Evolutionary conservation across 208 protist genomes (phyloP), one percentile per base, ranked within the genome.

Genomic region (Trypanosoma cruzi): DNA sequence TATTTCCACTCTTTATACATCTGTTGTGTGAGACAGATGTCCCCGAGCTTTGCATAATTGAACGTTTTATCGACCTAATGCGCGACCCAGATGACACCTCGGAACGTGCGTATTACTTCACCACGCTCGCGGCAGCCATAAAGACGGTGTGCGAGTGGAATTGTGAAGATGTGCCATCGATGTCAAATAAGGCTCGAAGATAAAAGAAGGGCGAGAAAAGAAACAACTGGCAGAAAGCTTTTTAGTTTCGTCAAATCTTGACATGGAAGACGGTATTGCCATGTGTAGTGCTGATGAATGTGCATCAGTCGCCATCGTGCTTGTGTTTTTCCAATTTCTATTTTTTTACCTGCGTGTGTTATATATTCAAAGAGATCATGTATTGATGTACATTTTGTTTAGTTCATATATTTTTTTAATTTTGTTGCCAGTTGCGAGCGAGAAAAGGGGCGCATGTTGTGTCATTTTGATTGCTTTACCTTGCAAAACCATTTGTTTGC

Each of bases 101-200:
- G 16, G 72, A 77, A 49, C 55, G 65, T 34, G 57, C 46, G 10
- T 77, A 77, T 46, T 77, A 77, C 57, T 72, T 73, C 20, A 71
- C 71, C 26, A 68, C 61, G 16, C 55, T 75, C 42, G 28, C 31
- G 18, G 58, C 70, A 50, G 70, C 63, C 32, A 49, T 76, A 36
- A 60, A 20, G 18, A 56, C 62, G 65, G 29, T 71, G 44, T 71
- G 65, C 42, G 60, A 64, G 24, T 40, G 34, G 29, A n/a, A 20
- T 18, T 4, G 10, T 46, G 8, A 46, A 46, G 5, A 4, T 31
- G 10, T 8, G 29, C 6, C 20, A 58, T 37, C 28, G 14, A 24
- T 52, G 14, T 13, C 46, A 26, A n/a, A 22, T 4, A 13, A 24
- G 8, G n/a, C 18, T 5, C 48, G 6, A 13, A 63, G 8, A 5